These are phyloP conservation scores for Lentinula detonsa DNA, from an alignment of 768 basidiomycete genomes.

Conservation along the genomic window DNA sequence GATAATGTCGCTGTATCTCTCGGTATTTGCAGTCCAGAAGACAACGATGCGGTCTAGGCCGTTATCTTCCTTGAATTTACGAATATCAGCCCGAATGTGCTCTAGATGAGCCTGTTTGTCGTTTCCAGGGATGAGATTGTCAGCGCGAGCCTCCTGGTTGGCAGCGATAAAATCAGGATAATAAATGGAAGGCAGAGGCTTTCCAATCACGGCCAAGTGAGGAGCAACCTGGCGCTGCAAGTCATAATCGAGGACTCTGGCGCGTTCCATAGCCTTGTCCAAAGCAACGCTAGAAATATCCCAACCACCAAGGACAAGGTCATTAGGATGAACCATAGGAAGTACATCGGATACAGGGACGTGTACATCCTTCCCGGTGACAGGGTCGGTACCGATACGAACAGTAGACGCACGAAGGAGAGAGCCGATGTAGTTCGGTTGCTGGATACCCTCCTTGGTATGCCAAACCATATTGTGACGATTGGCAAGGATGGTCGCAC, in stretches of 20 bases:
- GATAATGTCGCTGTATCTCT: conserved; percentile 94
- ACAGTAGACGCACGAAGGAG: conserved; percentile 94
- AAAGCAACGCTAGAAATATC: conserved; percentile 85
- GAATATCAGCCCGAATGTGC: conserved; percentile 88
- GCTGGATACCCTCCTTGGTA: conserved; percentile 87
- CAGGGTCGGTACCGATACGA: conserved; percentile 77
- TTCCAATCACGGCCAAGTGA: conserved; percentile 71
- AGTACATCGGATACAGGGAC: conserved; percentile 90
- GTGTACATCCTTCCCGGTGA: conserved; percentile 82
- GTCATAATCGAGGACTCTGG: conserved; percentile 92
- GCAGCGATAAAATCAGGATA: conserved; percentile 98
- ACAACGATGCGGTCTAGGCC: conserved; percentile 84
- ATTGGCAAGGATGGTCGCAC: conserved; percentile 94
- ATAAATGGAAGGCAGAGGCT: conserved; percentile 92
- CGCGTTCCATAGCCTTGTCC: conserved; percentile 91
- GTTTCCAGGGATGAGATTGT: conserved; percentile 81
- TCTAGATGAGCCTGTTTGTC: conserved; percentile 93
- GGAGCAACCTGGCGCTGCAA: conserved; percentile 93
- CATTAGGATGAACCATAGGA: conserved; percentile 98
- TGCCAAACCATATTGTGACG: conserved; percentile 91
- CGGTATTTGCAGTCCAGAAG: conserved; percentile 99
- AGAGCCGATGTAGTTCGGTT: conserved; percentile 97
- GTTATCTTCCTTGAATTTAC: conserved; percentile 82
- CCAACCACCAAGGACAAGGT: conserved; percentile 97
- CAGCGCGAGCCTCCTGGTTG: conserved; percentile 93